Evolutionary conservation across 2,329 filamentous ascomycete genomes (phyloP).

Genomic region (Fusarium veterinarium): DNA sequence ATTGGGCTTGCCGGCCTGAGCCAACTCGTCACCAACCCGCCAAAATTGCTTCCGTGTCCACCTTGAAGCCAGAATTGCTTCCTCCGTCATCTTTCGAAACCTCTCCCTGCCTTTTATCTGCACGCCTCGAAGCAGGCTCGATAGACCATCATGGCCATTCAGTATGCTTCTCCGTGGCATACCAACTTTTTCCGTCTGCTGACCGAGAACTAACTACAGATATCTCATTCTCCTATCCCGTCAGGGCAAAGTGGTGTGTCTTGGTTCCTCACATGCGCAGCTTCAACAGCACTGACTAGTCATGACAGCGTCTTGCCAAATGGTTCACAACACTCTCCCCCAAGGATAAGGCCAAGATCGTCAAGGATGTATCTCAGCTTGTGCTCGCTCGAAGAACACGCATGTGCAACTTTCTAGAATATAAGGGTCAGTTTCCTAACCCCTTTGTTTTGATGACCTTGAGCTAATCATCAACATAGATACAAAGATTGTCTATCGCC

Average conservation of each 20-base stretch:
- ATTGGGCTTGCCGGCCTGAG: not conserved
- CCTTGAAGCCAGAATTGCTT: conserved; percentile 40
- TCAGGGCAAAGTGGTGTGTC: conserved; percentile 97
- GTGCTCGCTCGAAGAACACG: conserved; percentile 94
- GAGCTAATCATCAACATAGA: conserved; percentile 64
- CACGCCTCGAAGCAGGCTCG: conserved; percentile 41
- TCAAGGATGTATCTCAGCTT: conserved; percentile 98
- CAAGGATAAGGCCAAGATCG: conserved; percentile 99
- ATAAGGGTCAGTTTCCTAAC: conserved; percentile 77
- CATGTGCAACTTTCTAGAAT: conserved; percentile 99
- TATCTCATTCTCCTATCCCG: conserved; percentile 97
- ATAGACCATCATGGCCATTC: conserved; percentile 56
- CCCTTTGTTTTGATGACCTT: conserved; percentile 12
- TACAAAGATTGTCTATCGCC: conserved; percentile 97
- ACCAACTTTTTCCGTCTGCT: conserved; percentile 27
- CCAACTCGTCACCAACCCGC: conserved; percentile 46
- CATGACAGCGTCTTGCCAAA: conserved; percentile 88
- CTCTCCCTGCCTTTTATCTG: conserved; percentile 23
- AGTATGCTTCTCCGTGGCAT: conserved; percentile 49
- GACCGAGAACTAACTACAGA: conserved; percentile 61
- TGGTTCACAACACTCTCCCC: conserved; percentile 99
- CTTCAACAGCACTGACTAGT: conserved; percentile 32
- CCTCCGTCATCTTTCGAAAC: conserved; percentile 38
- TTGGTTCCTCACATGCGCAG: conserved; percentile 40
- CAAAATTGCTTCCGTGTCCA: conserved; percentile 46